Base-by-base conservation (phyloP, 2,329 filamentous ascomycete species). In the Alternaria sp. region DNA sequence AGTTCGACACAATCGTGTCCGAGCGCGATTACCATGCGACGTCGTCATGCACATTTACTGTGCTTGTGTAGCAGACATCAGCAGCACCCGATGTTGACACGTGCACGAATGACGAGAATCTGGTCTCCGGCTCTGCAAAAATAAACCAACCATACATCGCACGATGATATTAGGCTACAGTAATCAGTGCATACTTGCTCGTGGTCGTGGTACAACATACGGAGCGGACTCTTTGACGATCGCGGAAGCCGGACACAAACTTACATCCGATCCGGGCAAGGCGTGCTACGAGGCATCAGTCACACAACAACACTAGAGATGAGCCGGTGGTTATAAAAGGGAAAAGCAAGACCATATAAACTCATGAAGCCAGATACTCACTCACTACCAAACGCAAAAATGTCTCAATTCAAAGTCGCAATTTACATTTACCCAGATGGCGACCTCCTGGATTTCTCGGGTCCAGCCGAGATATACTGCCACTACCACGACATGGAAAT, bases 371-470 rank as follows among this genome's bases (percentile, higher is more conserved):
- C n/a, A 36, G 4, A 4, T 2, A 3, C 11, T 12, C 28, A 32
- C 1, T 13, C 10, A 11, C 6, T 36, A 17, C 7, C 17, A 40
- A 61, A 19, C 26, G 4, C n/a, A 49, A 26, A 44, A 17, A 62
- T 62, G 60, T 21, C 60, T 50, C 67, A 72, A 25, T 77, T 77
- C 73, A 77, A 77, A 59, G 76, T 81, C n/a, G 81, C 76, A 17
- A 71, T 81, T 1, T 70, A 82, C 23, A 64, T 83, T 23, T 82
- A 79, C 67, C 67, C 73, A 4, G 67, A 73, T 11, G 79, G 73
- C 25, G 81, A 83, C 60, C 74, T 82, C 53, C 78, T 83, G 52
- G 81, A 83, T 71, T 82, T 82, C 61, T 70, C 73, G 23, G 81
- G 78, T 1, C 81, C 81, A 4, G 66, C 77, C 23, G 80, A 82